These are phyloP conservation scores for Primulina tabacum DNA, from an alignment of 257 asterid species.

Conservation along the genomic window DNA sequence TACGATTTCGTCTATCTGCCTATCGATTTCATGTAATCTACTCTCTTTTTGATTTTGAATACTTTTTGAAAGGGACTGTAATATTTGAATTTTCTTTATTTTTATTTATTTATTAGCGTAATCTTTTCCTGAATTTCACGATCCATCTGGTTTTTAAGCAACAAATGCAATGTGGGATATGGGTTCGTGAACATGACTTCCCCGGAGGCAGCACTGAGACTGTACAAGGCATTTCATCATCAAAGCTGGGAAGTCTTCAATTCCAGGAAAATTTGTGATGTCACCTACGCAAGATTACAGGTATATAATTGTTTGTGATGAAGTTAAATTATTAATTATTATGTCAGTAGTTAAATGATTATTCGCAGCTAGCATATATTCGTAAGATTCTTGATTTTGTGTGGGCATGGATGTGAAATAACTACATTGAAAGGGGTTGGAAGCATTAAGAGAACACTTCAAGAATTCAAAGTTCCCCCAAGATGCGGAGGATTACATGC, in stretches of 20 bases:
- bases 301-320: conserved; percentile 23
- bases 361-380: background rate
- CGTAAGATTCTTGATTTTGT: background rate
- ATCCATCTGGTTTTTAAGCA: conserved; percentile 27
- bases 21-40: conserved; percentile 74
- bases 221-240: conserved; percentile 86
- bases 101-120: background rate
- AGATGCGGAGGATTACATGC: conserved; percentile 83
- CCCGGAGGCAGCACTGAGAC: conserved; percentile 84
- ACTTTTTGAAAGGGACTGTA: background rate
- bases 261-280: conserved; percentile 90
- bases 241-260: conserved; percentile 96
- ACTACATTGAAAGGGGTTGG: conserved; percentile 51
- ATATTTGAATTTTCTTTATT: background rate
- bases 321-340: too few relatives aligned
- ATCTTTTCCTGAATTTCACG: background rate
- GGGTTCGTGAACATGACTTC: conserved; percentile 99
- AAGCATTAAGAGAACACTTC: conserved; percentile 87
- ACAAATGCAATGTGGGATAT: conserved; percentile 97
- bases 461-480: conserved; percentile 92
- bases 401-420: background rate
- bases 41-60: background rate
- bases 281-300: conserved; percentile 96
- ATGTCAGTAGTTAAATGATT: background rate
- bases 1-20: conserved; percentile 97